Evolutionary conservation across 2,329 filamentous ascomycete genomes (phyloP).

Genomic region (Paramyrothecium sp.): DNA sequence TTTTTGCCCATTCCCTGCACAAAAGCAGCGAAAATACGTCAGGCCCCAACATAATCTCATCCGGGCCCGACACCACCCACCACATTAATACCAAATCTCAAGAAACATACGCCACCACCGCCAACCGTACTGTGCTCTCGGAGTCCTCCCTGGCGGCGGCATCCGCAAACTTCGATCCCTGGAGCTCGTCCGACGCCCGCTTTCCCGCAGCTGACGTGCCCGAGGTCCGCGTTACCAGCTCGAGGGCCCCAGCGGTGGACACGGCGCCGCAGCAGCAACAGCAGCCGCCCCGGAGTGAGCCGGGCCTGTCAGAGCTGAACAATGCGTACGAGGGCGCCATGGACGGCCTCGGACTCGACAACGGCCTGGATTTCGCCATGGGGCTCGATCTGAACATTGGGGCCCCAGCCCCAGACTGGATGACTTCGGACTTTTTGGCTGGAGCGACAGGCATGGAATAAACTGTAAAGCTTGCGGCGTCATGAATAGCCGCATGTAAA

Average conservation of each 20-base stretch:
- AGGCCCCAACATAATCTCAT: not conserved
- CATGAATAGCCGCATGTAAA: too few relatives aligned
- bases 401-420: conserved; percentile 30
- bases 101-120: not conserved
- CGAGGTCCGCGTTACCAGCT: too few relatives aligned
- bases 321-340: conserved; percentile 49
- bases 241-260: not conserved
- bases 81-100: not conserved
- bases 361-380: conserved; percentile 40
- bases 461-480: not conserved
- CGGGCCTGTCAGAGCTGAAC: conserved; percentile 42
- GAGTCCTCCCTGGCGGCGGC: too few relatives aligned
- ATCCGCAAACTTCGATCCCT: not conserved
- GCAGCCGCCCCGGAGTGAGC: conserved; percentile 15
- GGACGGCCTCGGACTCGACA: conserved; percentile 44
- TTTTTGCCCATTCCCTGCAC: not conserved
- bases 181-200: not conserved
- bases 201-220: not conserved
- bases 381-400: conserved; percentile 37
- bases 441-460: conserved; percentile 16
- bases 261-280: not conserved
- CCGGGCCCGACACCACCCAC: not conserved
- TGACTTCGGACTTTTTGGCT: conserved; percentile 28
- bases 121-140: not conserved
- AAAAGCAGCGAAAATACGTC: not conserved